phyloP scores from a whole-genome alignment of 257 asterid species.

The Salvia miltiorrhiza region DNA sequence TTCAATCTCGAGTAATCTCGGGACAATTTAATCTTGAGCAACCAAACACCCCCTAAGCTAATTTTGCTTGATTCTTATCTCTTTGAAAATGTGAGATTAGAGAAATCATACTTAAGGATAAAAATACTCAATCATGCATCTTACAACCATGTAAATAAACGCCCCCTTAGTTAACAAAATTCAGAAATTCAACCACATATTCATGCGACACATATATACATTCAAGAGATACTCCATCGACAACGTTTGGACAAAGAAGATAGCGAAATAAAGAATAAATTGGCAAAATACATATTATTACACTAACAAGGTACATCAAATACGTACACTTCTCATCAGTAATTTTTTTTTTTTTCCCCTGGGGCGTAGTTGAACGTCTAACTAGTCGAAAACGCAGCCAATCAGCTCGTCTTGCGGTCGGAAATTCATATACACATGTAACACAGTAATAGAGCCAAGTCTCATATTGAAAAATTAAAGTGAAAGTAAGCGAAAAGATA shows the following conservation, averaged over 20 bases:
- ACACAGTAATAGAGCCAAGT: conserved; percentile 14
- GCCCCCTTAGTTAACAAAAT: background rate
- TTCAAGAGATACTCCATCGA: background rate
- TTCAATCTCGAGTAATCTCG: too few relatives aligned
- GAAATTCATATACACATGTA: conserved; percentile 32
- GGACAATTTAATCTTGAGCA: too few relatives aligned
- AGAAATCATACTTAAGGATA: too few relatives aligned
- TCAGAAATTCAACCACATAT: background rate
- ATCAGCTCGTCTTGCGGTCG: conserved; percentile 20
- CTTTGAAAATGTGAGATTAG: too few relatives aligned
- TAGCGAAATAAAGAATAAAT: conserved; percentile 7
- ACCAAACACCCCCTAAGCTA: too few relatives aligned
- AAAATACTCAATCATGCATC: too few relatives aligned
- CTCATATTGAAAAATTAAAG: conserved; percentile 11
- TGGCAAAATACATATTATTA: conserved; percentile 13
- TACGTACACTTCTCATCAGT: conserved; percentile 24
- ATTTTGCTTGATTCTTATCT: too few relatives aligned
- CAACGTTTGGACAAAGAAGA: background rate
- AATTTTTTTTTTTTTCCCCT: background rate
- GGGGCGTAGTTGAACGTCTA: background rate
- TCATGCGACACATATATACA: background rate
- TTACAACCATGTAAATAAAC: too few relatives aligned
- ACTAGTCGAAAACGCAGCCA: conserved; percentile 13
- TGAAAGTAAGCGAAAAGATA: background rate
- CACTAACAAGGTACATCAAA: conserved; percentile 26